phyloP scores from a whole-genome alignment of 345 rosid genomes.

The Hibiscus tridactylites region DNA sequence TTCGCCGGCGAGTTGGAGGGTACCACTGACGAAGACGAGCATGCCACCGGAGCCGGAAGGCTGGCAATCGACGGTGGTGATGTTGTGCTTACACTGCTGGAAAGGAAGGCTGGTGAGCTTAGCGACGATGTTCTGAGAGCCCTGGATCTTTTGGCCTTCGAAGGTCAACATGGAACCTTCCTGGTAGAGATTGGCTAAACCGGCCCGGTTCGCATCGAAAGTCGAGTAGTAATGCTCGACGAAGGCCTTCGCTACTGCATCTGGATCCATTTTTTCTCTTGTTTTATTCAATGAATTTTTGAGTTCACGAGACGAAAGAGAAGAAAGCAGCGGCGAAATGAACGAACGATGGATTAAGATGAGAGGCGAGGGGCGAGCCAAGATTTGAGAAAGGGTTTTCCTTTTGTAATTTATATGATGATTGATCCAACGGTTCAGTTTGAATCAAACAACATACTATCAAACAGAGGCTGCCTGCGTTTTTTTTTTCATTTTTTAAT shows the following conservation, averaged over 20 bases:
- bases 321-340: not conserved
- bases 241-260: conserved; percentile 74
- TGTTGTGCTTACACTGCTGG: conserved; percentile 83
- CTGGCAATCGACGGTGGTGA: conserved; percentile 87
- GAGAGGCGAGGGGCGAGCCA: not conserved
- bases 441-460: not conserved
- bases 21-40: conserved; percentile 94
- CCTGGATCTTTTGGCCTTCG: conserved; percentile 91
- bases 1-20: conserved; percentile 84
- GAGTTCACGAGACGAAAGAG: conserved; percentile 15
- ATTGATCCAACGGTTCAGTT: conserved; percentile 1
- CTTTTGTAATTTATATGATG: not conserved
- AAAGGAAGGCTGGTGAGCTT: conserved; percentile 84
- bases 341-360: too few species aligned
- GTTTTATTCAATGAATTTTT: not conserved
- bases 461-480: not conserved
- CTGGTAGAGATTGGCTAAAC: conserved; percentile 64
- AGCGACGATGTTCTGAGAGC: conserved; percentile 64
- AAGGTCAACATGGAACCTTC: conserved; percentile 86
- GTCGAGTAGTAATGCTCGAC: conserved; percentile 85
- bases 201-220: conserved; percentile 66
- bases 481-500: not conserved
- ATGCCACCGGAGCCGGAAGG: conserved; percentile 85
- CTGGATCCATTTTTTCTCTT: conserved; percentile 60
- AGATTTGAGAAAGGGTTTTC: not conserved